A percentile compares a stretch with the other conserved stretches of the same genome.
Conservation (phyloP, 1,139 yeast species). For the Scheffersomyces stambukii region DNA sequence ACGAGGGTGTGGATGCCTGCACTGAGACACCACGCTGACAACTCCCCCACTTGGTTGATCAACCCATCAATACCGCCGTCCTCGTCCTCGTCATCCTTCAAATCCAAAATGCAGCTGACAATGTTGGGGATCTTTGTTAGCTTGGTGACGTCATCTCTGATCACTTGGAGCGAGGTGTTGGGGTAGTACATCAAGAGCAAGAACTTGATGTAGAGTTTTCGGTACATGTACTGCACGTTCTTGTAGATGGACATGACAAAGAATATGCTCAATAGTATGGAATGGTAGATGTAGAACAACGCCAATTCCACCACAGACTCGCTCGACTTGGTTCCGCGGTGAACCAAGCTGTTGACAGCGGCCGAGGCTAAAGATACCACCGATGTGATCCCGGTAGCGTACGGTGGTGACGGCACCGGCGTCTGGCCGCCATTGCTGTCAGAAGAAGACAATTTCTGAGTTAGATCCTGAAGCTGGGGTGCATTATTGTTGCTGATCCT, state of each 20-base stretch:
- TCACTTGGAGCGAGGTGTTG: conserved; percentile 78
- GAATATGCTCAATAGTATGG: conserved; percentile 49
- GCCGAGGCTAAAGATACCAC: conserved; percentile 8
- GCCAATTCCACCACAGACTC: conserved; percentile 5
- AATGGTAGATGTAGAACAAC: conserved; percentile 17
- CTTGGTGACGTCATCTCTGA: conserved; percentile 74
- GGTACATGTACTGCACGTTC: conserved; percentile 48
- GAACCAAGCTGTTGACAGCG: conserved; percentile 7
- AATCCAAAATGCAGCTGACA: conserved; percentile 66
- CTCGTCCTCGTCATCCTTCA: conserved; percentile 72
- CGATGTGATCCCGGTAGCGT: conserved; percentile 8
- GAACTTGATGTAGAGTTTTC: conserved; percentile 53
- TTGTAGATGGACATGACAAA: conserved; percentile 54
- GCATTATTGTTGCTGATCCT: conserved; percentile 8
- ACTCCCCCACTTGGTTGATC: conserved; percentile 69
- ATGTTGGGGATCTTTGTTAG: conserved; percentile 74
- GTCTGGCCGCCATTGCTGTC: conserved; percentile 1
- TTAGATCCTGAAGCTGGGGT: conserved; percentile 8
- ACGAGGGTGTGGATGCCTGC: conserved; percentile 73
- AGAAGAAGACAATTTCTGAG: conserved; percentile 4
- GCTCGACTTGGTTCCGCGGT: conserved; percentile 2
- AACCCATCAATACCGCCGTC: conserved; percentile 88
- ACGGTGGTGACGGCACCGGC: conserved; percentile 8
- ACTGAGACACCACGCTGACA: conserved; percentile 83
- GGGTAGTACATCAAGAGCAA: conserved; percentile 72